These are phyloP conservation scores for Melastoma candidum DNA, from an alignment of 441 rosid species.

Conservation along the genomic window DNA sequence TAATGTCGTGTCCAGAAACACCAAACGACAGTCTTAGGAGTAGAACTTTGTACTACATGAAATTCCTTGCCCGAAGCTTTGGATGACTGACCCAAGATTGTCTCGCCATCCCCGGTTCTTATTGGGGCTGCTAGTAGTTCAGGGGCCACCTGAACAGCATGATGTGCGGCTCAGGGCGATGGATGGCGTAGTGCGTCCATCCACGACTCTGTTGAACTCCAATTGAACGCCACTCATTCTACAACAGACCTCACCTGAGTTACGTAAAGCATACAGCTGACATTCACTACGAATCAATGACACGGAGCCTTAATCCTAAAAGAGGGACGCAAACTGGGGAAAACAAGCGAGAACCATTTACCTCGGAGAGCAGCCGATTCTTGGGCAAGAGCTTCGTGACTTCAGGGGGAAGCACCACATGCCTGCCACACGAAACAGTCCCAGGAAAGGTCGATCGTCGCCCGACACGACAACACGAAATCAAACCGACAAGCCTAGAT, in stretches of 20 bases:
- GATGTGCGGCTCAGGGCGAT: constrained; percentile 97
- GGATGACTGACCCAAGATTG: constrained; percentile 16
- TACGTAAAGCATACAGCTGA: no score
- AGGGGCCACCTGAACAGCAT: constrained; percentile 96
- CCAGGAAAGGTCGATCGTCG: background rate
- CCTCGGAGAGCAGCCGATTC: constrained; percentile 65
- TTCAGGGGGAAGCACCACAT: constrained; percentile 86
- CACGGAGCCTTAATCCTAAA: no score
- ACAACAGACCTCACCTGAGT: no score
- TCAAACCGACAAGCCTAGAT: no score
- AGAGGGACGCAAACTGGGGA: no score
- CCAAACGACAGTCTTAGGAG: no score
- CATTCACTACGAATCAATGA: no score
- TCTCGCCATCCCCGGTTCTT: constrained; percentile 48
- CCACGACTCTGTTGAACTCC: constrained; percentile 98
- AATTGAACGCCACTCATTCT: constrained; percentile 91
- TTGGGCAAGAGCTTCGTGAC: constrained; percentile 39
- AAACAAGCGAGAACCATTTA: constrained; percentile 13
- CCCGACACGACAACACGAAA: no score
- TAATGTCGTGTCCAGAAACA: no score
- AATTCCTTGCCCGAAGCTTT: no score
- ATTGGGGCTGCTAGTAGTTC: constrained; percentile 83
- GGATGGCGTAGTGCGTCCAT: constrained; percentile 96
- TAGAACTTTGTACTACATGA: no score
- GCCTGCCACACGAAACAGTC: constrained; percentile 29